These are phyloP conservation scores for Infundibulicybe gibba DNA, from an alignment of 768 basidiomycete species.

Conservation along the genomic window DNA sequence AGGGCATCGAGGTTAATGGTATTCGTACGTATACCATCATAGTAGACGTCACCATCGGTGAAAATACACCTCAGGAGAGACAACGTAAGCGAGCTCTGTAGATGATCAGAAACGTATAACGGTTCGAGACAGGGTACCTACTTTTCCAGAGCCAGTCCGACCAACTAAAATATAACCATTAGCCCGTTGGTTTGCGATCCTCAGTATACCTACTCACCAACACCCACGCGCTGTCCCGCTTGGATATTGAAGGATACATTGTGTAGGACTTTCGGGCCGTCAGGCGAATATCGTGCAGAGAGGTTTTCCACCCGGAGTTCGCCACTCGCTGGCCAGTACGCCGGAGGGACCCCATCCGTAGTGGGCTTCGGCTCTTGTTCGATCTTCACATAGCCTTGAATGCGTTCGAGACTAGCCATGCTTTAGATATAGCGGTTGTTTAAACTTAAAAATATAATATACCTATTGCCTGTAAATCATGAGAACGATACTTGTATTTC, in stretches of 20 bases:
- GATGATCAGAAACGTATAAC: neutral
- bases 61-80: slow-evolving; percentile 56
- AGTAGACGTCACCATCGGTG: slow-evolving; percentile 52
- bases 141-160: slow-evolving; percentile 44
- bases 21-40: slow-evolving; percentile 47
- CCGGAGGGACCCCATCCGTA: slow-evolving; percentile 47
- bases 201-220: slow-evolving; percentile 20
- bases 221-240: slow-evolving; percentile 57
- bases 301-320: slow-evolving; percentile 49
- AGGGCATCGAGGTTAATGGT: slow-evolving; percentile 53
- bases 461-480: slow-evolving; percentile 35
- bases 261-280: slow-evolving; percentile 51
- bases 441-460: slow-evolving; percentile 3
- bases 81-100: slow-evolving; percentile 52
- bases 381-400: slow-evolving; percentile 60
- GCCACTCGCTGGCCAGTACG: slow-evolving; percentile 64
- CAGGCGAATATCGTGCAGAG: slow-evolving; percentile 53
- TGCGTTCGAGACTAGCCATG: slow-evolving; percentile 54
- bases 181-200: neutral
- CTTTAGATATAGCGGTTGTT: neutral
- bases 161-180: slow-evolving; percentile 24
- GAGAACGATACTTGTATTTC: neutral
- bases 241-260: slow-evolving; percentile 47
- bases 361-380: slow-evolving; percentile 50
- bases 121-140: slow-evolving; percentile 5